These are phyloP conservation scores for Phyllosticta citribraziliensis DNA, from an alignment of 2,329 filamentous ascomycete species.

Conservation along the genomic window DNA sequence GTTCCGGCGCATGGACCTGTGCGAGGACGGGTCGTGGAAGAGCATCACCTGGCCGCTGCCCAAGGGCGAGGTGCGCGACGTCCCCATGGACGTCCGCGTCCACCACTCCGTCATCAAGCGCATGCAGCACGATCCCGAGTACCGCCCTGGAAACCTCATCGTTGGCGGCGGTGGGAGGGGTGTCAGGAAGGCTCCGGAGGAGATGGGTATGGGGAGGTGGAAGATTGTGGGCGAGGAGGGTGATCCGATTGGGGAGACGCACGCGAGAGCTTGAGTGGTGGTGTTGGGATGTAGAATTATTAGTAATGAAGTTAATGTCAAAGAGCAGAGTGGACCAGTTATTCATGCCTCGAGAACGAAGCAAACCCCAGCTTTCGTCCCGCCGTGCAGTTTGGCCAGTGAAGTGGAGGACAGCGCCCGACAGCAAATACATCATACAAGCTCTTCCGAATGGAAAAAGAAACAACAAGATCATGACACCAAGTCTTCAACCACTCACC, in stretches of 20 bases:
- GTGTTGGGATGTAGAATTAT: background rate
- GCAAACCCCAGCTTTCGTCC: too few species aligned
- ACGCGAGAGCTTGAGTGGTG: constrained; percentile 33
- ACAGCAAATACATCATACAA: too few species aligned
- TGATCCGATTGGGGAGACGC: constrained; percentile 60
- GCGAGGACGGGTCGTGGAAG: constrained; percentile 63
- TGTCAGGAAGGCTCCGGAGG: constrained; percentile 47
- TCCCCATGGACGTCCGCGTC: constrained; percentile 59
- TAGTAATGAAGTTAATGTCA: too few species aligned
- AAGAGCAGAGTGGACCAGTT: too few species aligned
- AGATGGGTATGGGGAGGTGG: constrained; percentile 65
- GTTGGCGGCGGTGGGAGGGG: constrained; percentile 69
- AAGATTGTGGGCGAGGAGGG: constrained; percentile 53
- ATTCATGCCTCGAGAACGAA: too few species aligned
- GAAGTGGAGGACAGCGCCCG: too few species aligned
- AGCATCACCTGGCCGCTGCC: constrained; percentile 74
- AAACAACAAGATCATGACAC: too few species aligned
- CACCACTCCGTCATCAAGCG: constrained; percentile 66
- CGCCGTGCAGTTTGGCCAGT: too few species aligned
- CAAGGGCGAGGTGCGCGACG: constrained; percentile 66
- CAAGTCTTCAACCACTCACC: too few species aligned
- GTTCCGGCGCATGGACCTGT: constrained; percentile 71
- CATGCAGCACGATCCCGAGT: constrained; percentile 53
- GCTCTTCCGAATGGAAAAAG: too few species aligned
- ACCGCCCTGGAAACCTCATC: constrained; percentile 71